Conservation (phyloP, 1,284 basidiomycete genomes). For the Puccinia horiana region DNA sequence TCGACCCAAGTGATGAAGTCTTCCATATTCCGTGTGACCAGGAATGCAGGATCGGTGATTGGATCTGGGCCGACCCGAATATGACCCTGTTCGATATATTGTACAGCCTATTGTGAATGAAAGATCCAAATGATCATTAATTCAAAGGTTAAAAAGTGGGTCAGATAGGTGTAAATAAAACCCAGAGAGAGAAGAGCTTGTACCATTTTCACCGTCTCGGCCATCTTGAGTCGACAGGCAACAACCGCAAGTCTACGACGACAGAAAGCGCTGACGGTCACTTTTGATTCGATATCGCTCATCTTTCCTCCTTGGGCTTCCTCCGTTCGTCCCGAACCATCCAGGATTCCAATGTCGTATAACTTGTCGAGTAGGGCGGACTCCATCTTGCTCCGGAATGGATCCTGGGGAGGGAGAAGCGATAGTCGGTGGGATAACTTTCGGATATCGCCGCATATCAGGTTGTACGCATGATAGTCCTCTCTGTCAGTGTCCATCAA, state of each 20-base stretch:
- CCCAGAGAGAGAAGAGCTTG: conserved; percentile 55
- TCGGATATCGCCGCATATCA: conserved; percentile 83
- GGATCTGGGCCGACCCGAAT: conserved; percentile 94
- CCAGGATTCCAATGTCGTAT: conserved; percentile 93
- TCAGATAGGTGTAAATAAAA: neutral
- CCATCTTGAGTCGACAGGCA: conserved; percentile 90
- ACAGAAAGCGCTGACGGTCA: conserved; percentile 93
- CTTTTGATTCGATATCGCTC: conserved; percentile 87
- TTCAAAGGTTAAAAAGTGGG: conserved; percentile 29
- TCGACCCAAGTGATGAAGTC: conserved; percentile 99
- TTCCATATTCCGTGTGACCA: conserved; percentile 92
- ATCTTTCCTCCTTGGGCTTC: conserved; percentile 64
- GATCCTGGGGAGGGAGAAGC: conserved; percentile 83
- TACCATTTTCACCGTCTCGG: conserved; percentile 90
- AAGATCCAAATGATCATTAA: neutral
- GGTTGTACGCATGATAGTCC: conserved; percentile 75
- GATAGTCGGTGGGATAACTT: conserved; percentile 84
- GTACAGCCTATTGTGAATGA: conserved; percentile 70
- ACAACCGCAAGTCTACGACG: conserved; percentile 87
- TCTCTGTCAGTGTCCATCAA: neutral
- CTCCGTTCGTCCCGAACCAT: conserved; percentile 65
- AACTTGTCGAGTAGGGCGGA: conserved; percentile 84
- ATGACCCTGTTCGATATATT: conserved; percentile 97
- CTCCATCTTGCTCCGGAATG: conserved; percentile 83
- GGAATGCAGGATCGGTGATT: conserved; percentile 92